Base-by-base conservation (phyloP, 2,329 filamentous ascomycete genomes). In the Epichloe coenophiala region DNA sequence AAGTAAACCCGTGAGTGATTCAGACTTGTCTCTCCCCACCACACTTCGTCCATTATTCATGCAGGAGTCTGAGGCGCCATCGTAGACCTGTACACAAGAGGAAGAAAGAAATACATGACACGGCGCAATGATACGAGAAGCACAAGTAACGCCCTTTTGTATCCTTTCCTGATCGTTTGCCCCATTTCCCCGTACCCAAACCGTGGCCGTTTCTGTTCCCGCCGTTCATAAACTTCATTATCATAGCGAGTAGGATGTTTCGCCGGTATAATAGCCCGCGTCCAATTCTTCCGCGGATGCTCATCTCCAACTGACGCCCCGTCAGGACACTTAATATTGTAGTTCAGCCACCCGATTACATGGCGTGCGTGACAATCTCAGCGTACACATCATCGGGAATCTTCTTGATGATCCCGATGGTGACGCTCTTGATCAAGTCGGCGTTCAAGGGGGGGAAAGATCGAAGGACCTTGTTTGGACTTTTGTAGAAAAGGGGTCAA, bases 371-470 rank as follows among this genome's bases (percentile, higher is more conserved):
- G 48, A 96, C 83, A 61, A 98, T 88, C 64, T 95, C 88, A 47
- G 85, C 82, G 63, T 96, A 98, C 45, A 97, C 75, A 57, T 94
- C 86, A 55, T 89, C 82, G 2, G 93, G 91, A 50, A 98, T 89
- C 73, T 90, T 93, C 59, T 84, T 83, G 52, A 95, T 85, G 60
- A 96, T 85, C 48, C 84, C 83, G 58, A 96, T 81, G 1, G 91
- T 91, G 51, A 94, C 78, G 44, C 81, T 81, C 64, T 94, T 93
- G 61, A 95, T 86, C 57, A 84, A 81, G 59, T 88, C 84, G 4
- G 90, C 86, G 58, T 95, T 83, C 27, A 96, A 73, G 4, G 85
- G 90, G 23, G 90, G 90, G 59, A 96, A 88, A 2, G 86, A 90
- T 51, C 90, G 78, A n/a, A 96, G 73, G 15, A 95, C 79, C 63